These are phyloP conservation scores for Ustilaginoidea virens DNA, from an alignment of 2,329 filamentous ascomycete genomes.

Conservation along the genomic window DNA sequence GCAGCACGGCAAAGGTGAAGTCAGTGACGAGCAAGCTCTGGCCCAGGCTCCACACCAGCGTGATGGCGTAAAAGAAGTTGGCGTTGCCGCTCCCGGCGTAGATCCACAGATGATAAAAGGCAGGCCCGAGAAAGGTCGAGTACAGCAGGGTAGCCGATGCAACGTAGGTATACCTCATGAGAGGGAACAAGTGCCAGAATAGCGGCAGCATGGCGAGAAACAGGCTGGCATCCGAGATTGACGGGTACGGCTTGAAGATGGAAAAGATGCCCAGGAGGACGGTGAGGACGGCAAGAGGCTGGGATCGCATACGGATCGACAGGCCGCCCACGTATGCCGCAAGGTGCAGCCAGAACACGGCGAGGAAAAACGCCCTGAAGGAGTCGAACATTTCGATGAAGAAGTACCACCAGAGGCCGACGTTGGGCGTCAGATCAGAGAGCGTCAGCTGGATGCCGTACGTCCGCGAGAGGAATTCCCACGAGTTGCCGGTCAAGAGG, in stretches of 20 bases:
- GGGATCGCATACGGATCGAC: slow-evolving; percentile 64
- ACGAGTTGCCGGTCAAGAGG: slow-evolving; percentile 58
- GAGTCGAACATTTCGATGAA: slow-evolving; percentile 99
- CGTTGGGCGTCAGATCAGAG: slow-evolving; percentile 85
- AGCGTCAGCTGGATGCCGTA: slow-evolving; percentile 88
- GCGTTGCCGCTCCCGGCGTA: slow-evolving; percentile 96
- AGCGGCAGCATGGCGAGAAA: slow-evolving; percentile 73
- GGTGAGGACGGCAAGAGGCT: slow-evolving; percentile 74
- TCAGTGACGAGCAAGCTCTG: slow-evolving; percentile 79
- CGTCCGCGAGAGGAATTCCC: slow-evolving; percentile 76
- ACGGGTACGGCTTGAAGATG: slow-evolving; percentile 95
- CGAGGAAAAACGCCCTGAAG: slow-evolving; percentile 92
- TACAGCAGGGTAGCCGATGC: slow-evolving; percentile 73
- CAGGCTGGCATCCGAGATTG: slow-evolving; percentile 74
- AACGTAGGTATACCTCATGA: slow-evolving; percentile 90
- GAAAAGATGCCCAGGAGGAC: slow-evolving; percentile 81
- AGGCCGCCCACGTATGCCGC: slow-evolving; percentile 79
- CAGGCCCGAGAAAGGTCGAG: slow-evolving; percentile 74
- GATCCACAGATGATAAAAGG: slow-evolving; percentile 96
- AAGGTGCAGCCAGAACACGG: slow-evolving; percentile 94
- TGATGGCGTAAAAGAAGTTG: slow-evolving; percentile 99
- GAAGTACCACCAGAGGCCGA: slow-evolving; percentile 99
- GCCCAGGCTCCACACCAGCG: slow-evolving; percentile 91
- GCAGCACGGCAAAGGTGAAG: slow-evolving; percentile 69
- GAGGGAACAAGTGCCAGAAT: slow-evolving; percentile 80